Conservation (phyloP, 306 rosid genomes). For the Prunus armeniaca region DNA sequence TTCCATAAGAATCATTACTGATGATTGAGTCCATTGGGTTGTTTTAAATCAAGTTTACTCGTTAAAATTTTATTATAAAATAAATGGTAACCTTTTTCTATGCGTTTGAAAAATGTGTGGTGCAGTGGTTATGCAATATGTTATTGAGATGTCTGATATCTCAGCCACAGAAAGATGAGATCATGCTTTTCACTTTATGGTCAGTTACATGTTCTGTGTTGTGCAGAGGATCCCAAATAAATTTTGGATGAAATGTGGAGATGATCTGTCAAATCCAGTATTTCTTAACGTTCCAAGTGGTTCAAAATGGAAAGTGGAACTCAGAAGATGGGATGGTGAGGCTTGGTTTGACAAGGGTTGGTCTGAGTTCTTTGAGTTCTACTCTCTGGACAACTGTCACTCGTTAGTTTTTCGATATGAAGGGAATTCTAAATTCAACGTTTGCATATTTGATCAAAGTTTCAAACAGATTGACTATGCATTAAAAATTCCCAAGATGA, state of each 20-base stretch:
- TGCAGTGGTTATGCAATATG: no score
- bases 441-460: conserved; percentile 20
- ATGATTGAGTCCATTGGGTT: no score
- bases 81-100: no score
- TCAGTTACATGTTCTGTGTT: background rate
- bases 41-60: no score
- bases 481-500: background rate
- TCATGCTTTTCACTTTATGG: background rate
- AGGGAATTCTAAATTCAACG: conserved; percentile 6
- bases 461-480: conserved; percentile 28
- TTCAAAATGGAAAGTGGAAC: conserved; percentile 9
- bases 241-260: conserved; percentile 4
- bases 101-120: no score
- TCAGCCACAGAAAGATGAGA: no score
- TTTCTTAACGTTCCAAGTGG: conserved; percentile 11
- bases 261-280: background rate
- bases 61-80: no score
- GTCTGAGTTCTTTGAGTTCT: conserved; percentile 13
- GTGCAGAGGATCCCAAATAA: conserved; percentile 1
- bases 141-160: no score
- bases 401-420: conserved; percentile 9
- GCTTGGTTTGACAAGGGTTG: conserved; percentile 21
- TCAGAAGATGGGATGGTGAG: background rate
- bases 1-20: no score
- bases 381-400: background rate